phyloP scores from a whole-genome alignment of 2,329 filamentous ascomycete species.

The Bipolaris oryzae region DNA sequence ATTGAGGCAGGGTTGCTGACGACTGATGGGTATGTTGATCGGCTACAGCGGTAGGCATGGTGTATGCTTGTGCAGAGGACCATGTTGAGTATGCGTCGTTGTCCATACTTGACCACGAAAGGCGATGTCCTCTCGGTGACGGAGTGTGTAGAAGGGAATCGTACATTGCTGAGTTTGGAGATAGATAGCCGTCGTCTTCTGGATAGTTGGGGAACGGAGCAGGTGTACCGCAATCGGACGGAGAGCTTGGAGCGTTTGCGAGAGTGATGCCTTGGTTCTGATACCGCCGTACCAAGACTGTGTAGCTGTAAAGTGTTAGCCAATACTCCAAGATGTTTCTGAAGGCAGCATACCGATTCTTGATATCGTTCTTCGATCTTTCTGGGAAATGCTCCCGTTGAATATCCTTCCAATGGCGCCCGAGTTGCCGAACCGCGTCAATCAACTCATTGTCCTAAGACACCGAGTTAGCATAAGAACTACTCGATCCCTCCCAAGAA shows the following conservation, averaged over 20 bases:
- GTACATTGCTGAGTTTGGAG: conserved; percentile 22
- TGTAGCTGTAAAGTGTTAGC: conserved; percentile 29
- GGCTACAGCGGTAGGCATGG: conserved; percentile 14
- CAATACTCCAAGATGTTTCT: background rate
- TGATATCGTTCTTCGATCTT: conserved; percentile 49
- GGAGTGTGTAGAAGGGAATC: conserved; percentile 25
- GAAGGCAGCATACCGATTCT: conserved; percentile 42
- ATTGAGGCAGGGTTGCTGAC: conserved; percentile 10
- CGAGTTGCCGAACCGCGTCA: conserved; percentile 40
- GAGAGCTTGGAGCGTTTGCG: conserved; percentile 29
- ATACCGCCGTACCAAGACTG: conserved; percentile 39
- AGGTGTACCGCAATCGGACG: conserved; percentile 27
- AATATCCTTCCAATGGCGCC: conserved; percentile 50
- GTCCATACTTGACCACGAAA: conserved; percentile 31
- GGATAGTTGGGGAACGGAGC: conserved; percentile 17
- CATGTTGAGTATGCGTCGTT: conserved; percentile 28
- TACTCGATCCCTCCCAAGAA: background rate
- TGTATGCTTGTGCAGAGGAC: conserved; percentile 32
- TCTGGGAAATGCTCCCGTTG: conserved; percentile 42
- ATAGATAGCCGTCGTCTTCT: conserved; percentile 28
- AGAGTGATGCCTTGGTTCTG: conserved; percentile 39
- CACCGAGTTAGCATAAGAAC: background rate
- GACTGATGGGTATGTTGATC: conserved; percentile 16
- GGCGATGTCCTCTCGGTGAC: conserved; percentile 25
- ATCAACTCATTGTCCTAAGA: conserved; percentile 39